These are phyloP conservation scores for Cryptococcus sp. DNA, from an alignment of 1,284 basidiomycete genomes.

Conservation along the genomic window DNA sequence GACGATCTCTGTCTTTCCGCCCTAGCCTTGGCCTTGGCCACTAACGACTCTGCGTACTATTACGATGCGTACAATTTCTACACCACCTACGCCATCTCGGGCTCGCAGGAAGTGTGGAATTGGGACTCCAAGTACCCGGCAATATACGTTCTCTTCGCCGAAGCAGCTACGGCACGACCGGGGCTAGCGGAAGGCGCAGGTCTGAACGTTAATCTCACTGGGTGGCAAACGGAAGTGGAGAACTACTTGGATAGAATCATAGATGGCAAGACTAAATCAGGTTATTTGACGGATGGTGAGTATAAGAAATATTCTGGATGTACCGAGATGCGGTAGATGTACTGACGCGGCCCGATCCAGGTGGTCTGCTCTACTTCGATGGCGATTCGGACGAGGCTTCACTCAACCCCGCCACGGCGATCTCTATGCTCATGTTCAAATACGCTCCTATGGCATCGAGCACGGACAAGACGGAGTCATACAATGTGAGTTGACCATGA, in stretches of 20 bases:
- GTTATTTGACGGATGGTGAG: slow-evolving; percentile 61
- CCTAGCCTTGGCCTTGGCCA: slow-evolving; percentile 72
- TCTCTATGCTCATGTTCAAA: slow-evolving; percentile 75
- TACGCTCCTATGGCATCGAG: slow-evolving; percentile 74
- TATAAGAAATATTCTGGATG: background rate
- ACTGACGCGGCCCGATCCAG: slow-evolving; percentile 49
- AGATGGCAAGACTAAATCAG: slow-evolving; percentile 59
- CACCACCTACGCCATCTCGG: slow-evolving; percentile 61
- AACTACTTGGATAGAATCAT: slow-evolving; percentile 74
- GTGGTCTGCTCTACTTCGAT: slow-evolving; percentile 74
- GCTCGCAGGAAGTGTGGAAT: slow-evolving; percentile 70
- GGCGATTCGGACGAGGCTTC: slow-evolving; percentile 77
- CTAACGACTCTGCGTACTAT: slow-evolving; percentile 64
- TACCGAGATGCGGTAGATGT: background rate
- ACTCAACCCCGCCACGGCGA: slow-evolving; percentile 82
- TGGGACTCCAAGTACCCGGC: slow-evolving; percentile 85
- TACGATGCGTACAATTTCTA: slow-evolving; percentile 68
- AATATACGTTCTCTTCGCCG: slow-evolving; percentile 67
- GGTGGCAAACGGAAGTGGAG: slow-evolving; percentile 74
- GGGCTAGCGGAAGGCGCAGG: slow-evolving; percentile 63
- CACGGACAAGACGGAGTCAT: slow-evolving; percentile 62
- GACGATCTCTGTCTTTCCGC: slow-evolving; percentile 64
- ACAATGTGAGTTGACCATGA: slow-evolving; percentile 58
- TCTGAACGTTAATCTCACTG: slow-evolving; percentile 60
- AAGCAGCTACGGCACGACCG: slow-evolving; percentile 52